phyloP scores from a whole-genome alignment of 768 basidiomycete genomes.

The Pholiota conissans region DNA sequence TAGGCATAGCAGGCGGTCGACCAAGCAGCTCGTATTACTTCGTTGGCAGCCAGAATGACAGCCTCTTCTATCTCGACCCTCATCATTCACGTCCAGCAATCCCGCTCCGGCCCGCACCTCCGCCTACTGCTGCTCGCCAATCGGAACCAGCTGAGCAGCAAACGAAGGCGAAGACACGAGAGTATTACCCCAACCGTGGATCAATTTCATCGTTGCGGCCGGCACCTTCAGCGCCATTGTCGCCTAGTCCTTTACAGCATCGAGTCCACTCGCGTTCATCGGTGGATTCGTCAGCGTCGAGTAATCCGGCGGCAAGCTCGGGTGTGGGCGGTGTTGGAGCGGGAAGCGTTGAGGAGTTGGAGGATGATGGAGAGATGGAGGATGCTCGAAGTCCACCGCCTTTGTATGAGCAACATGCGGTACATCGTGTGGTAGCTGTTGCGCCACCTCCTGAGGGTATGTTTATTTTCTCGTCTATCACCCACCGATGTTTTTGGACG shows the following conservation, averaged over 20 bases:
- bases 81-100: slow-evolving; percentile 78
- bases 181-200: too few relatives aligned
- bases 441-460: neutral
- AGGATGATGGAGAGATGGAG: neutral
- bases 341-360: neutral
- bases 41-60: slow-evolving; percentile 88
- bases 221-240: too few relatives aligned
- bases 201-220: too few relatives aligned
- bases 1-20: slow-evolving; percentile 95
- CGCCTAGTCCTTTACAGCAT: slow-evolving; percentile 67
- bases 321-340: neutral
- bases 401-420: slow-evolving; percentile 17
- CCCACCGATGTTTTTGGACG: too few relatives aligned
- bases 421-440: neutral
- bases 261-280: slow-evolving; percentile 50
- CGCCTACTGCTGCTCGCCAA: slow-evolving; percentile 21
- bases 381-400: slow-evolving; percentile 19
- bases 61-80: slow-evolving; percentile 81
- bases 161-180: neutral
- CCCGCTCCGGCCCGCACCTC: slow-evolving; percentile 74
- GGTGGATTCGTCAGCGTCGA: slow-evolving; percentile 8
- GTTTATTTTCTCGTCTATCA: too few relatives aligned
- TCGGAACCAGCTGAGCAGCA: neutral
- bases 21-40: slow-evolving; percentile 99
- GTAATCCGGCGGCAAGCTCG: neutral